Base-by-base conservation (phyloP, 2,329 filamentous ascomycete species). In the Sporothrix curviconia region DNA sequence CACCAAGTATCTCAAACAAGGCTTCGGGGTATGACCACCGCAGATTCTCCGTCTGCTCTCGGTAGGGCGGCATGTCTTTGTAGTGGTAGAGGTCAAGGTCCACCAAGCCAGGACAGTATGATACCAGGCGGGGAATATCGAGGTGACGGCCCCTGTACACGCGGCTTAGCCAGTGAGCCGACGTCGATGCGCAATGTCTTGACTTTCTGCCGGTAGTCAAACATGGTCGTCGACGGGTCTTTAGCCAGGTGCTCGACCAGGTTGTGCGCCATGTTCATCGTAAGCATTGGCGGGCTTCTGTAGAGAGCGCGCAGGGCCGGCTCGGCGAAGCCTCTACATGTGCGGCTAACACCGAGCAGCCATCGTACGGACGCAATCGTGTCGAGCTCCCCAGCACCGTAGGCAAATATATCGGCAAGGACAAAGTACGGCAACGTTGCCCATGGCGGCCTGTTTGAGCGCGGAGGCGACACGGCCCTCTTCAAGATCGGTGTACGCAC, bases 221-320 rank as follows among this genome's bases (percentile, higher is more conserved):
- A 78, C 2, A 69, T 68, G 1, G 80, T 79, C 2, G 71, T 68
- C 4, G 73, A 70, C 14, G 74, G 74, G 19, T 81, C 75, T 15
- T 74, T 71, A n/a, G 79, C 76, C 8, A 94, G 76, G 36, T 85
- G 72, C 25, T 75, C 65, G 36, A 72, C 69, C 3, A 82, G 70
- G n/a, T 71, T 70, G 62, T 72, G 73, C 40, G 74, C 71, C 68
- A 75, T 78, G 56, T 69, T 65, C 56, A 72, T 64, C 36, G 66
- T 71, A 59, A 80, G 76, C 44, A 94, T 73, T 1, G 84, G 84
- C 8, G 89, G 89, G 5, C 77, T 82, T 47, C 79, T 76, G 68
- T 94, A 94, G 5, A 95, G 75, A 1, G 82, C 85, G 5, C 84
- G 84, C 52, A 94, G 71, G 1, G 88, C 88, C 5, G 90, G 86